Evolutionary conservation across 2,329 filamentous ascomycete species (phyloP).

Genomic region (Zymoseptoria brevis): DNA sequence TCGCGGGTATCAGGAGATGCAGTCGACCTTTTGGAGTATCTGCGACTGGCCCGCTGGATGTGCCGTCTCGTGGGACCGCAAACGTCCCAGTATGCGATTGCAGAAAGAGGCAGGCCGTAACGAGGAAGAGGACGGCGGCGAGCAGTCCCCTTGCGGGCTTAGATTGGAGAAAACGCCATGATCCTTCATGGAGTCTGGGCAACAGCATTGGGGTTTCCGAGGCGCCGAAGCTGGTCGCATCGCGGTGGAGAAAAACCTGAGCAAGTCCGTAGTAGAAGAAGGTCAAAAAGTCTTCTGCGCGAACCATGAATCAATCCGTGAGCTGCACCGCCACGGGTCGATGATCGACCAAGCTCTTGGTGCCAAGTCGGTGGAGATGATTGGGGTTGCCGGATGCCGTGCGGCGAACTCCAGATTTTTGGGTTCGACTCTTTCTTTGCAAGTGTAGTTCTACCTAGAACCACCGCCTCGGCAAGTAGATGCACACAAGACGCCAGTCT

Average conservation of each 20-base stretch:
- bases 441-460: too few relatives aligned
- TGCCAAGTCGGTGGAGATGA: not conserved
- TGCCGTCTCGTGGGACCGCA: not conserved
- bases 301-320: not conserved
- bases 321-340: not conserved
- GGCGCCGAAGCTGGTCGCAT: not conserved
- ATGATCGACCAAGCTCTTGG: not conserved
- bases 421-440: too few relatives aligned
- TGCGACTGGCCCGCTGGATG: not conserved
- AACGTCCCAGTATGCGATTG: not conserved
- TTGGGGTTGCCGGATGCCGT: not conserved
- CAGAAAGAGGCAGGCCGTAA: not conserved
- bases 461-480: too few relatives aligned
- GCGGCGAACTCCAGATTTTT: too few relatives aligned
- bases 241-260: not conserved
- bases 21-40: conserved; percentile 30
- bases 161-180: not conserved
- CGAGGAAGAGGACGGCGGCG: not conserved
- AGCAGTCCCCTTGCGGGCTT: not conserved
- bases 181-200: not conserved
- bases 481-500: too few relatives aligned
- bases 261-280: not conserved
- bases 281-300: not conserved
- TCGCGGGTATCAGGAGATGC: conserved; percentile 49
- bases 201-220: not conserved